Conservation (phyloP, 164 flowering plant genomes). For the Santalum album region DNA sequence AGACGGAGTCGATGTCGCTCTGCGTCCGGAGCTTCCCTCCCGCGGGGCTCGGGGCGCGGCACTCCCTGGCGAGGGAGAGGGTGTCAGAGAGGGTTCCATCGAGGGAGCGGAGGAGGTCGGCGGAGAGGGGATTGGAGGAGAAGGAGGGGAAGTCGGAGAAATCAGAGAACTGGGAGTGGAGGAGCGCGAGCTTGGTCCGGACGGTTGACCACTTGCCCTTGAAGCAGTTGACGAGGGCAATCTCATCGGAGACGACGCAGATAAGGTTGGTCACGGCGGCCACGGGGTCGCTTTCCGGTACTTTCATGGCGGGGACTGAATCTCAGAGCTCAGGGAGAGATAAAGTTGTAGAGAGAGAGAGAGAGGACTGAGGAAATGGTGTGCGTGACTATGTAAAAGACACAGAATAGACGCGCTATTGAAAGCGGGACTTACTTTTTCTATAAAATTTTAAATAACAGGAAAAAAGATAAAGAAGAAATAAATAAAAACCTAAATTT, state of each 20-base stretch:
- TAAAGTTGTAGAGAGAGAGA: slow-evolving; percentile 1
- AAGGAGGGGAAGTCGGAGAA: slow-evolving; percentile 6
- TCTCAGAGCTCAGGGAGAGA: too few relatives aligned
- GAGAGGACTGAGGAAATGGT: too few relatives aligned
- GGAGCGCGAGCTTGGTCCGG: slow-evolving; percentile 29
- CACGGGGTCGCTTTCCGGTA: slow-evolving; percentile 18
- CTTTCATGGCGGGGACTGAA: slow-evolving; percentile 27
- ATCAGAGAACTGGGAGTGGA: slow-evolving; percentile 32
- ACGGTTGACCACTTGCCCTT: slow-evolving; percentile 42
- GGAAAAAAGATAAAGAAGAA: too few relatives aligned
- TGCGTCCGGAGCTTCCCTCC: slow-evolving; percentile 63
- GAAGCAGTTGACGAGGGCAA: slow-evolving; percentile 21
- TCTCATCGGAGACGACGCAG: slow-evolving; percentile 17
- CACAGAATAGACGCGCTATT: too few relatives aligned
- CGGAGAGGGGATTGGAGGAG: slow-evolving; percentile 31
- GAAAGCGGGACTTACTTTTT: too few relatives aligned
- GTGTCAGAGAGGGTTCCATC: slow-evolving; percentile 30
- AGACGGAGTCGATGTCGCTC: slow-evolving; percentile 43
- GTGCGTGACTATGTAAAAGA: too few relatives aligned
- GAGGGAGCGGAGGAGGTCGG: slow-evolving; percentile 36
- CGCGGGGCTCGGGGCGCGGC: slow-evolving; percentile 20
- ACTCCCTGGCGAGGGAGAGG: slow-evolving; percentile 21
- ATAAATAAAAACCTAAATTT: too few relatives aligned
- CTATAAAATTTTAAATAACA: too few relatives aligned
- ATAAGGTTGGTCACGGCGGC: slow-evolving; percentile 9